These are phyloP conservation scores for Metschnikowia bowlesiae DNA, from an alignment of 805 yeast genomes.

Conservation along the genomic window DNA sequence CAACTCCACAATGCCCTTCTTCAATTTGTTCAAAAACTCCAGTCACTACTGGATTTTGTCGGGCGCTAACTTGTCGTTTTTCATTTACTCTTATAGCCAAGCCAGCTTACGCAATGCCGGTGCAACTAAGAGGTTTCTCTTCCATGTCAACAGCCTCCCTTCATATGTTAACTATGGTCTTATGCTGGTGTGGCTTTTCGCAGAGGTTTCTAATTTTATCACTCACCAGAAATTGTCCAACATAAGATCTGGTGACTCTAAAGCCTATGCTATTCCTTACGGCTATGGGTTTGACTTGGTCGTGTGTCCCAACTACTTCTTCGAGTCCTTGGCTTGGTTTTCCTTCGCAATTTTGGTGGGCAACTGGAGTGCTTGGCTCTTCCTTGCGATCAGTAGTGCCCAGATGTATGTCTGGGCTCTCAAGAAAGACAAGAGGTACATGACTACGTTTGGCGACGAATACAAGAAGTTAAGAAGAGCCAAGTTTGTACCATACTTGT, in stretches of 20 bases:
- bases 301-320: conserved; percentile 92
- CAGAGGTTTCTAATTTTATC: conserved; percentile 68
- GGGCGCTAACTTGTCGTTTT: conserved; percentile 55
- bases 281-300: conserved; percentile 81
- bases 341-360: conserved; percentile 65
- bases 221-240: conserved; percentile 65
- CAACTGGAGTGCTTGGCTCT: conserved; percentile 72
- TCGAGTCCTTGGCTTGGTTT: conserved; percentile 77
- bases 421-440: conserved; percentile 69
- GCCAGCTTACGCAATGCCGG: conserved; percentile 14
- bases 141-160: conserved; percentile 44
- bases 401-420: conserved; percentile 94
- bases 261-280: conserved; percentile 63
- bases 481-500: conserved; percentile 63
- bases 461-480: conserved; percentile 74
- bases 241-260: conserved; percentile 49
- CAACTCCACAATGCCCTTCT: conserved; percentile 85
- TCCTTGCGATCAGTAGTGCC: conserved; percentile 61
- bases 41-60: conserved; percentile 91
- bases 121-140: conserved; percentile 27
- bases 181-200: conserved; percentile 47
- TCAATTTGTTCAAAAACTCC: conserved; percentile 83
- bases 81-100: conserved; percentile 34
- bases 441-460: conserved; percentile 64
- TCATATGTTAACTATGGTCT: conserved; percentile 26